Conservation (phyloP, 1,284 basidiomycete genomes). For the Apiotrichum gamsii region DNA sequence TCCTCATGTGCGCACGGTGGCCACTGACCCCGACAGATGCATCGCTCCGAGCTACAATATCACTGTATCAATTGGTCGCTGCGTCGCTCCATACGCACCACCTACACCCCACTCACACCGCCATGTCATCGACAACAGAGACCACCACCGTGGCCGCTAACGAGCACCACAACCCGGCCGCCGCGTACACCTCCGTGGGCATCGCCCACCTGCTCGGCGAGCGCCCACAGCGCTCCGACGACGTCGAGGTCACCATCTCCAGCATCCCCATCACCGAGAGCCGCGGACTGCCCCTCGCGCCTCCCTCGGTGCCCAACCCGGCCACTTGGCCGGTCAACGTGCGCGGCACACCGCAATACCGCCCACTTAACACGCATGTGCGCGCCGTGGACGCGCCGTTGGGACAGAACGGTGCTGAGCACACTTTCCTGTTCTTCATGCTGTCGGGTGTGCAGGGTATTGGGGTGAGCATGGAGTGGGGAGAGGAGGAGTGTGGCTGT, state of each 20-base stretch:
- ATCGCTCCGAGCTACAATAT: background rate
- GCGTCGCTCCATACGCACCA: too few species aligned
- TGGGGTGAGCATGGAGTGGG: background rate
- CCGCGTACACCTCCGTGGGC: too few species aligned
- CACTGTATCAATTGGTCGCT: background rate
- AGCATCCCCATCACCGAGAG: background rate
- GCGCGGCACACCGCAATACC: background rate
- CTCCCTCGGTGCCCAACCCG: background rate
- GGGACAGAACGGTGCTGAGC: conserved; percentile 10
- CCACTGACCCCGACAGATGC: background rate
- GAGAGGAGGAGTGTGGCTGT: too few species aligned
- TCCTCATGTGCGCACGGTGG: background rate
- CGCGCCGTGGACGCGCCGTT: conserved; percentile 2
- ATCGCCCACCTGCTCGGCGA: background rate
- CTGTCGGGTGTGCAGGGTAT: conserved; percentile 6
- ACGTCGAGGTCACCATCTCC: background rate
- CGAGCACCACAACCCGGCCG: too few species aligned
- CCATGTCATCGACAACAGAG: background rate
- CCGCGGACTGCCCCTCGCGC: background rate
- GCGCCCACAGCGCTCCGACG: background rate
- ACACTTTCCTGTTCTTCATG: conserved; percentile 13
- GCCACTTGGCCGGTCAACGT: background rate
- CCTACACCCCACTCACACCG: too few species aligned
- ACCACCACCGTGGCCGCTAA: too few species aligned
- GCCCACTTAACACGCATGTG: background rate